Evolutionary conservation across 306 rosid genomes (phyloP).

Genomic region (Lotus japonicus): DNA sequence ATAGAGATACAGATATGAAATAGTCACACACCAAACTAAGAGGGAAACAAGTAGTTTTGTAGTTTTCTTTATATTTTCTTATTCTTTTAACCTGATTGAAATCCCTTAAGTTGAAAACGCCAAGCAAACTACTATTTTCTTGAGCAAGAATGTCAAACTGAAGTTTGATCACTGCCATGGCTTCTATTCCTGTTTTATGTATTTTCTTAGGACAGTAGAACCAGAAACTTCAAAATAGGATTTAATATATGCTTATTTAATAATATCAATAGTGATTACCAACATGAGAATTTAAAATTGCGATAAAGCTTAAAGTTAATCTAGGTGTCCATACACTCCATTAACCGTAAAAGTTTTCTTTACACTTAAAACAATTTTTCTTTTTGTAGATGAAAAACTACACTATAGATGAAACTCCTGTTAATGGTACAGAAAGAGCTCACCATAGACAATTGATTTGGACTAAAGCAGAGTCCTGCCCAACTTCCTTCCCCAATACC

Average conservation of each 20-base stretch:
- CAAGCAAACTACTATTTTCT: background rate
- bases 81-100: background rate
- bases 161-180: background rate
- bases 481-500: slow-evolving; percentile 88
- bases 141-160: background rate
- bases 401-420: background rate
- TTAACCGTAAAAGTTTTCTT: background rate
- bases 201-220: slow-evolving; percentile 2
- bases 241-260: background rate
- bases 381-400: background rate
- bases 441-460: slow-evolving; percentile 67
- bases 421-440: slow-evolving; percentile 21
- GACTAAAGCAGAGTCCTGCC: slow-evolving; percentile 91
- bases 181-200: background rate
- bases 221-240: background rate
- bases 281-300: background rate
- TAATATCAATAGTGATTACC: background rate
- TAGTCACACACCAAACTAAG: background rate
- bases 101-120: background rate
- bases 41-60: background rate
- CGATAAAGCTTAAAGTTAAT: background rate
- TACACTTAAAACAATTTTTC: background rate
- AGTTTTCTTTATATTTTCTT: background rate
- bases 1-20: background rate
- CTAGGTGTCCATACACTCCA: background rate